Base-by-base conservation (phyloP, 495 filamentous ascomycete species). In the Neurospora sp. region DNA sequence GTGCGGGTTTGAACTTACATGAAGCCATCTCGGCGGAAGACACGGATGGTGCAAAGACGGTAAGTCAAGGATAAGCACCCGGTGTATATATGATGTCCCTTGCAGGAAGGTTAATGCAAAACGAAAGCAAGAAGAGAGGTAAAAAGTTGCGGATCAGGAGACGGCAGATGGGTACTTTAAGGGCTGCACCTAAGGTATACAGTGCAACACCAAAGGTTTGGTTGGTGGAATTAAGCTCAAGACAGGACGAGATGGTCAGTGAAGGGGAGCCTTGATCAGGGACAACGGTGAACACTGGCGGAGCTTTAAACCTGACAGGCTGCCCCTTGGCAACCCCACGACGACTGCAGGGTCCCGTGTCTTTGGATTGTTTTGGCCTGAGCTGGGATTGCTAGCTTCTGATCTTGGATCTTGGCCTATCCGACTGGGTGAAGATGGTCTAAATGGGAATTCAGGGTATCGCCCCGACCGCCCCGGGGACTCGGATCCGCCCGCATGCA, bases 11-110 rank as follows among this genome's bases (percentile, higher is more conserved):
- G 46, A 42, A 76, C 74, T 74, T 38, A 76, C 74, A 23, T 41
- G 40, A 10, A 31, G 72, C 48, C 74, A 76, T 76, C 18, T 74
- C 59, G 62, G 27, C 23, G 23, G 27, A 35, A 62, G 27, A 62
- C 14, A 16, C 27, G 27, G 54, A 4, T 2, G 14, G 27, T 31
- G 23, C 54, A 62, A 18, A 35, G 54, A 59, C 9, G 48, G 20
- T 5, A 12, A 23, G 20, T 27, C 23, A 27, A 59, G 20, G 2
- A 23, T 2, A 59, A 59, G 48, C 10, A 27, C 48, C 48, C 20
- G 4, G 44, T 4, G n/a, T 20, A 59, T 27, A 12, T 59, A 20
- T 59, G 1, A 16, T 62, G 14, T 14, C 54, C 54, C 54, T 62
- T 35, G 27, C 12, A 7, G 54, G 27, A 59, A 27, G 20, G 11